These are phyloP conservation scores for Laburnicola sp. DNA, from an alignment of 2,329 filamentous ascomycete genomes.

Conservation along the genomic window DNA sequence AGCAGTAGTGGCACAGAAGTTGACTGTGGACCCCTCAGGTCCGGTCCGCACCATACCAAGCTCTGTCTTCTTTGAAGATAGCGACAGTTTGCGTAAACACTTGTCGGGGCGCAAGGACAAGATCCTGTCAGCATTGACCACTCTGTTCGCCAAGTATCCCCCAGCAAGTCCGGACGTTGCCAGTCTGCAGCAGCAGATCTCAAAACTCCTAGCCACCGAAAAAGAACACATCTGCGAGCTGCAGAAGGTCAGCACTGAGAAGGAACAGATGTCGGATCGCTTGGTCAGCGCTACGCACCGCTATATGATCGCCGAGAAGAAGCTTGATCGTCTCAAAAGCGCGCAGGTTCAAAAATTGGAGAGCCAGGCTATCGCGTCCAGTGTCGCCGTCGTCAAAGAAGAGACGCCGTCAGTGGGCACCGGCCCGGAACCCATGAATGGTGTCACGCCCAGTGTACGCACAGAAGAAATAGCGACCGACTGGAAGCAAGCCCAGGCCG, in stretches of 20 bases:
- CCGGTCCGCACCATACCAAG: slow-evolving; percentile 52
- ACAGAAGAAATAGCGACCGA: slow-evolving; percentile 72
- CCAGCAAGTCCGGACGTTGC: slow-evolving; percentile 67
- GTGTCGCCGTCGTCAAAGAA: slow-evolving; percentile 30
- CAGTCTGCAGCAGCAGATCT: slow-evolving; percentile 74
- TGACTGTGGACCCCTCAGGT: slow-evolving; percentile 25
- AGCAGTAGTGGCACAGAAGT: neutral
- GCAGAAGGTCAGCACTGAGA: slow-evolving; percentile 74
- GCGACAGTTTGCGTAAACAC: slow-evolving; percentile 73
- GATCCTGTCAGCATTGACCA: slow-evolving; percentile 73
- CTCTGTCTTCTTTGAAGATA: slow-evolving; percentile 59
- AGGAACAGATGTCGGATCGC: slow-evolving; percentile 81
- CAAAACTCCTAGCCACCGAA: slow-evolving; percentile 74
- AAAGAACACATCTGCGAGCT: slow-evolving; percentile 79
- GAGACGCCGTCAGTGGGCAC: slow-evolving; percentile 53
- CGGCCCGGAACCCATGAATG: slow-evolving; percentile 59
- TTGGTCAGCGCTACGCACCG: slow-evolving; percentile 85
- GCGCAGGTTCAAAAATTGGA: slow-evolving; percentile 89
- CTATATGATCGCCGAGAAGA: slow-evolving; percentile 95
- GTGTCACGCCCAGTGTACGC: slow-evolving; percentile 60
- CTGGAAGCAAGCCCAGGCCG: slow-evolving; percentile 75
- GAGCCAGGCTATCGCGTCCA: slow-evolving; percentile 66
- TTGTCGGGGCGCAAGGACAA: slow-evolving; percentile 73
- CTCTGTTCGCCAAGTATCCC: slow-evolving; percentile 61
- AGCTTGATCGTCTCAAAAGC: slow-evolving; percentile 86